phyloP scores from a whole-genome alignment of 345 rosid species.

The Litchi chinensis region DNA sequence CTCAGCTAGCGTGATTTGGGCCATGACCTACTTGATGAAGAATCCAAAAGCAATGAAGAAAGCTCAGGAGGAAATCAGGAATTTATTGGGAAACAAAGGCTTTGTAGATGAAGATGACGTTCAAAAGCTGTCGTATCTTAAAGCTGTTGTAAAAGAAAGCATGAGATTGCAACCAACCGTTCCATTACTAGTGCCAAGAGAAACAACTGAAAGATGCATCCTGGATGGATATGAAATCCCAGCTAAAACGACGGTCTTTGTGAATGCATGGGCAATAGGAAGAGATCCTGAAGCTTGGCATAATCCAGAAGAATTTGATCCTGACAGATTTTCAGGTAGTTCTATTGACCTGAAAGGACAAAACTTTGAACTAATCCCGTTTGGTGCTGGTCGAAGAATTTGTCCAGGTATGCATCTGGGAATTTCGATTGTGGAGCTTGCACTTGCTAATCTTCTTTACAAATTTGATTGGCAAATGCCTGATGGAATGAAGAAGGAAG shows the following conservation, averaged over 20 bases:
- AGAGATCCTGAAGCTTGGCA: conserved; percentile 38
- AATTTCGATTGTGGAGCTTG: conserved; percentile 16
- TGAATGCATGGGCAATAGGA: conserved; percentile 37
- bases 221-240: conserved; percentile 29
- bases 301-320: conserved; percentile 21
- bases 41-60: conserved; percentile 31
- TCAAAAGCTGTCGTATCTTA: conserved; percentile 25
- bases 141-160: conserved; percentile 38
- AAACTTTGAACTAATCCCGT: conserved; percentile 29
- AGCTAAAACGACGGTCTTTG: conserved; percentile 24
- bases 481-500: conserved; percentile 24
- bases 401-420: conserved; percentile 35
- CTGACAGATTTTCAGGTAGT: conserved; percentile 31
- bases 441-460: conserved; percentile 29
- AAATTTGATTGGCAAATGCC: conserved; percentile 33
- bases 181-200: conserved; percentile 36
- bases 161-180: conserved; percentile 32
- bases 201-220: conserved; percentile 18
- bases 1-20: conserved; percentile 30
- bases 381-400: conserved; percentile 37
- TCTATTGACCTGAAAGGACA: conserved; percentile 28
- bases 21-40: conserved; percentile 36
- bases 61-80: conserved; percentile 31
- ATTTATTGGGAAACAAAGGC: conserved; percentile 11
- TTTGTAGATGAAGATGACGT: conserved; percentile 31